These are phyloP conservation scores for Dimargaris cristalligena DNA, from an alignment of 192 early-diverging fungal species.

Conservation along the genomic window DNA sequence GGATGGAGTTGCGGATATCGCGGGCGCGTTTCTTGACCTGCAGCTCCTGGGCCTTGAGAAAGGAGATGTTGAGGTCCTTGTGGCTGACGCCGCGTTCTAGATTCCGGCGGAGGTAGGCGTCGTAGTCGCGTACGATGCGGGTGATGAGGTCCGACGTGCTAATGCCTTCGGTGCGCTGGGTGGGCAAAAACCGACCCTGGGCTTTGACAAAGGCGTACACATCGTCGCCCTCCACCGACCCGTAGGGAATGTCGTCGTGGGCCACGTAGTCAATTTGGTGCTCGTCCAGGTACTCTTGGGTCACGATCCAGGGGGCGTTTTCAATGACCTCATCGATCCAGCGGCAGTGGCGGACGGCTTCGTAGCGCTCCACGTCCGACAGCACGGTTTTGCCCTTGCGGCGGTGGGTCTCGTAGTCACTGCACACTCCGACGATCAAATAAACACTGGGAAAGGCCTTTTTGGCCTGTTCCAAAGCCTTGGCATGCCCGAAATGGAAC, in stretches of 20 bases:
- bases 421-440: conserved; percentile 61
- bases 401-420: conserved; percentile 52
- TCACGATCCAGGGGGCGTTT: conserved; percentile 60
- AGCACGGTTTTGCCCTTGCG: conserved; percentile 72
- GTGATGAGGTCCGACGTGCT: conserved; percentile 72
- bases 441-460: conserved; percentile 58
- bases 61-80: conserved; percentile 66
- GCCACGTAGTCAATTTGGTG: conserved; percentile 71
- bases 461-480: conserved; percentile 69
- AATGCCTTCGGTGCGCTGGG: conserved; percentile 62
- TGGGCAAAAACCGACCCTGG: conserved; percentile 42
- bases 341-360: conserved; percentile 62
- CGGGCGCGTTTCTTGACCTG: conserved; percentile 57
- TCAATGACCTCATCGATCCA: conserved; percentile 71
- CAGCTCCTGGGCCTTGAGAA: conserved; percentile 63
- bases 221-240: conserved; percentile 47
- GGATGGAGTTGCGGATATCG: conserved; percentile 47
- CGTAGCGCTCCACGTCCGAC: conserved; percentile 57
- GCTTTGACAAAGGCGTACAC: conserved; percentile 69
- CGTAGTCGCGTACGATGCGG: conserved; percentile 70
- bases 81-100: conserved; percentile 67
- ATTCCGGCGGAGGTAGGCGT: conserved; percentile 66
- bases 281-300: conserved; percentile 54
- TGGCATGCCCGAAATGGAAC: conserved; percentile 70
- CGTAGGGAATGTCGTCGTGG: conserved; percentile 65